phyloP scores from a whole-genome alignment of 1,284 basidiomycete species.

The Mycena sp. region DNA sequence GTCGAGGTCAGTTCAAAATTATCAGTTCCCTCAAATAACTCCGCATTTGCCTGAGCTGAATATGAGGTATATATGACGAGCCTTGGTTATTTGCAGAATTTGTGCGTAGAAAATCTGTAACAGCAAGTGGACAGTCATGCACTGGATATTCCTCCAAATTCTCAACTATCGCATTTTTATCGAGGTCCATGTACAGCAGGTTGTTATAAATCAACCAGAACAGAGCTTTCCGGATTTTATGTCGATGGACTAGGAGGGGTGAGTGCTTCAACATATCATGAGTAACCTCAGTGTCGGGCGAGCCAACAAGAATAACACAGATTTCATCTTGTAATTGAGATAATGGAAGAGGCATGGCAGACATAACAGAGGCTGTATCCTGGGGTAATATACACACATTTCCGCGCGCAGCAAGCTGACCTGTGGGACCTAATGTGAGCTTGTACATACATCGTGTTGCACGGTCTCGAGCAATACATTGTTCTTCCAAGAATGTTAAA shows the following conservation, averaged over 20 bases:
- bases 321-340: constrained; percentile 5
- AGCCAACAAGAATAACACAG: constrained; percentile 4
- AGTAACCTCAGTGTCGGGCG: background rate
- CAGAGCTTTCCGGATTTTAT: background rate
- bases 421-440: constrained; percentile 8
- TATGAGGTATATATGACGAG: too few relatives aligned
- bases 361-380: constrained; percentile 13
- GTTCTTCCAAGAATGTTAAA: constrained; percentile 17
- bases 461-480: constrained; percentile 15
- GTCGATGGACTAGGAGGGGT: background rate
- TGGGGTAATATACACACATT: constrained; percentile 23
- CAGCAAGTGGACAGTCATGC: too few relatives aligned
- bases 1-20: background rate
- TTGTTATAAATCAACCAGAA: constrained; percentile 1
- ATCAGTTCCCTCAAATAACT: too few relatives aligned
- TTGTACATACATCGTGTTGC: constrained; percentile 13
- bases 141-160: too few relatives aligned
- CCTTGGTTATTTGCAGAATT: too few relatives aligned
- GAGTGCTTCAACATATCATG: too few relatives aligned
- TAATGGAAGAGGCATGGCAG: constrained; percentile 15
- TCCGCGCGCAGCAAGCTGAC: constrained; percentile 10
- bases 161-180: too few relatives aligned
- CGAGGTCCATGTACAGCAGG: constrained; percentile 5
- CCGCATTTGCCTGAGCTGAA: too few relatives aligned
- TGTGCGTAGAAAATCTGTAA: too few relatives aligned